A percentile compares a stretch with the other conserved stretches of the same genome.
Evolutionary conservation across 441 rosid genomes (phyloP).

Genomic region (Euphorbia celastroides): DNA sequence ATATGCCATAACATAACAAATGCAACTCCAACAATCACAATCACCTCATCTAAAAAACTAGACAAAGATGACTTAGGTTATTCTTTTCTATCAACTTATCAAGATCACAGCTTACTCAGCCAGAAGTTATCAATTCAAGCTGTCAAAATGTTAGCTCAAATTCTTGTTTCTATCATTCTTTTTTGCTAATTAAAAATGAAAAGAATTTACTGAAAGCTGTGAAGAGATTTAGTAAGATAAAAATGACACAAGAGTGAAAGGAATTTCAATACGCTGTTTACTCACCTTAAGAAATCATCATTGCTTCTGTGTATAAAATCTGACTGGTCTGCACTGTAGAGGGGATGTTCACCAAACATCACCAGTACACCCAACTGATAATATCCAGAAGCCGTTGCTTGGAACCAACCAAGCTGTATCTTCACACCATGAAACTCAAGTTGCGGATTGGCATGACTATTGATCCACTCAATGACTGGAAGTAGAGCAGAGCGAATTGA

Average conservation of each 20-base stretch:
- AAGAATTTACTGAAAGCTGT: background rate
- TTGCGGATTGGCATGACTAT: conserved; percentile 88
- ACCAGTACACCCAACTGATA: conserved; percentile 93
- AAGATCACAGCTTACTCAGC: background rate
- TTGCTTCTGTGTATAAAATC: conserved; percentile 39
- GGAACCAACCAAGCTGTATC: conserved; percentile 95
- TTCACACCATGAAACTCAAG: conserved; percentile 89
- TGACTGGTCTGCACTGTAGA: conserved; percentile 34
- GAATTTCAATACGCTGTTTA: background rate
- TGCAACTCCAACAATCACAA: background rate
- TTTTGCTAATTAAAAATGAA: no score
- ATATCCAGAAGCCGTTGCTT: conserved; percentile 96
- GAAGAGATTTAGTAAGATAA: background rate
- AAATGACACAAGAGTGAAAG: background rate
- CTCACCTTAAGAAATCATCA: conserved; percentile 58
- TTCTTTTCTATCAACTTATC: background rate
- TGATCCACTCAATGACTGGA: conserved; percentile 83
- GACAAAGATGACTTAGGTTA: background rate
- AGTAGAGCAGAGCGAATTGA: conserved; percentile 76
- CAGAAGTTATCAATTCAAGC: background rate
- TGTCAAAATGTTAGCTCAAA: background rate
- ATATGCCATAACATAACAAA: background rate
- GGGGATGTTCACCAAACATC: conserved; percentile 55
- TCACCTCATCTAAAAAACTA: background rate
- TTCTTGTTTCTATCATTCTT: no score